Evolutionary conservation across 805 yeast genomes (phyloP), one percentile per base, ranked within the genome.

Genomic region (Maudiozyma bulderi): DNA sequence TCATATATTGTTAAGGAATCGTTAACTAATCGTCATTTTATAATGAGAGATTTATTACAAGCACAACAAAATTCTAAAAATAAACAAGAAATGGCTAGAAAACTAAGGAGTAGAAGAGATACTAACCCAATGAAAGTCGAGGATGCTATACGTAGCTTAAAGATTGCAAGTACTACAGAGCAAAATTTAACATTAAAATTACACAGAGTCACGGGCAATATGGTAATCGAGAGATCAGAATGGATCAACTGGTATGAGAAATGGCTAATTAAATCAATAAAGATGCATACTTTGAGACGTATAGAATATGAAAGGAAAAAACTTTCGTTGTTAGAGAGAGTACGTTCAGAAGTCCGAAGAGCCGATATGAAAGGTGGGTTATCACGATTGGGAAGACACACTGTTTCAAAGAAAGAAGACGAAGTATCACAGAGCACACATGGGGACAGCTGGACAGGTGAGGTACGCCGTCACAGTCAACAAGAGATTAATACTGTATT

Each of bases 1-100:
- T 83, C 93, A 13, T 93, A 83, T 64, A 82, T 84, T 50, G 84
- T 90, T 50, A 93, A 93, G 65, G 99, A 93, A 67, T 84, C 96
- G 0, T 71, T 93, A 48, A 93, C 99, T 0, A 90, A 91, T 67
- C 75, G 99, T 51, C 96, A 93, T 64, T 72, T 93, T 50, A 68
- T 91, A 38, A 93, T 93, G 96, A 76, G 97, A 47, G 99, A 93
- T 55, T 71, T 88, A 46, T 59, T 78, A 33, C 84, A 79, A 60
- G 90, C 96, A 1, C 95, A 90, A 64, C 78, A 81, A 7, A 78
- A 73, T 49, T 80, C 95, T 1, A 80, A 77, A 56, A 68, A 77
- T 32, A 84, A 80, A 58, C 95, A 86, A 58, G 77, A 79, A 45
- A 74, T 78, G 5, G 95, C 95, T 1, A 69, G 78, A 41, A 81